phyloP scores from a whole-genome alignment of 2,329 filamentous ascomycete genomes.

The Madurella mycetomatis region DNA sequence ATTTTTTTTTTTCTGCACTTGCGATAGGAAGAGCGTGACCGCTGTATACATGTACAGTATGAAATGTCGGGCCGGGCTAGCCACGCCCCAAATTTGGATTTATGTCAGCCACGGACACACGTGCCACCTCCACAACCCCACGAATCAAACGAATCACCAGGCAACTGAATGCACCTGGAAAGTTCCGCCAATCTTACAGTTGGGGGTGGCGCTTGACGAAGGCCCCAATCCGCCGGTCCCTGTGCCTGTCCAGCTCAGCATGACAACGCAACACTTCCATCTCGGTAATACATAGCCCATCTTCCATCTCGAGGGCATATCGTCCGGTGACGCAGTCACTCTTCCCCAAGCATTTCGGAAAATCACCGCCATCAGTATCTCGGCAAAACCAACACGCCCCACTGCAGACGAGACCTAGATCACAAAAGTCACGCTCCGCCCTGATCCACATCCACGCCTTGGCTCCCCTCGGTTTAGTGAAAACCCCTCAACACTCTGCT shows the following conservation, averaged over 20 bases:
- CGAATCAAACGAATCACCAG: not conserved
- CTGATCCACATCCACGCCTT: slow-evolving; percentile 12
- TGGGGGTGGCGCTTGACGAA: not conserved
- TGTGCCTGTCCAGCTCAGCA: not conserved
- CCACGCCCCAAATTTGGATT: no score
- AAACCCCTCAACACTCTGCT: slow-evolving; percentile 18
- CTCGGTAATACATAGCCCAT: not conserved
- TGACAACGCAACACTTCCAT: not conserved
- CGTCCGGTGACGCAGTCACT: no score
- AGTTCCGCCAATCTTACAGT: not conserved
- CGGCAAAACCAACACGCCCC: slow-evolving; percentile 1
- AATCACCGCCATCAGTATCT: not conserved
- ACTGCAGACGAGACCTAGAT: slow-evolving; percentile 1
- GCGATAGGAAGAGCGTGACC: no score
- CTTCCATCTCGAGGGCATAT: not conserved
- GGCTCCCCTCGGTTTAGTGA: slow-evolving; percentile 16
- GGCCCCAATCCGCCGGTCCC: not conserved
- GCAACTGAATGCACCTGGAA: not conserved
- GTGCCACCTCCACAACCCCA: slow-evolving; percentile 3
- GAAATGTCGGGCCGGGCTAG: no score
- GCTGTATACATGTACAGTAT: no score
- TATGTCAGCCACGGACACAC: not conserved
- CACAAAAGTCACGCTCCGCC: slow-evolving; percentile 6
- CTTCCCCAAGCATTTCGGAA: not conserved
- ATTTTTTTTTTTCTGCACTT: no score